Evolutionary conservation across 1,139 yeast species (phyloP), one percentile per base, ranked within the genome.

Genomic region (Yamadazyma blattariae): DNA sequence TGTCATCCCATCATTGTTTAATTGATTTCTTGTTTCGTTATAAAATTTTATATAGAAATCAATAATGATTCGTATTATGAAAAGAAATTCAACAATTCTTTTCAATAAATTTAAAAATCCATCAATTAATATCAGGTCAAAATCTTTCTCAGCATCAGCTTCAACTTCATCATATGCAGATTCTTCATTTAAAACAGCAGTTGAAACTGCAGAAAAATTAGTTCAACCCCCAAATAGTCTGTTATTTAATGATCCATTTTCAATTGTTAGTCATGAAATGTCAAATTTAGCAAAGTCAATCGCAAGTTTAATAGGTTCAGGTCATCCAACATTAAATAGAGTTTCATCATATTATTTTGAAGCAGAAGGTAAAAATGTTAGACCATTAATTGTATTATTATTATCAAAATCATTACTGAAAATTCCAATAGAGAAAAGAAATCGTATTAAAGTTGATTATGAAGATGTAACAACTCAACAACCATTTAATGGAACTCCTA

Each of bases 211-310:
- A 1, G 86, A 87, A 44, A 81, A 78, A 52, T 64, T 89, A 47
- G 96, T 89, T 11, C 84, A 85, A 44, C 96, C 96, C 0, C 62
- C 66, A 27, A 55, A 68, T 17, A 64, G 76, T 35, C 57, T 74
- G 34, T 69, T 72, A 29, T 67, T 68, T 48, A 57, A 59, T 38
- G 96, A 92, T 58, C 98, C 98, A 9, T 79, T 92, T 42, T 81
- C 94, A 11, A 75, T 90, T 34, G 98, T 92, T n/a, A 83, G 95
- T 30, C 84, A 85, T 49, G 98, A 92, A 55, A 92, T 92, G 98
- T 82, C 92, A 15, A 80, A 79, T 29, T 64, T 92, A 51, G 96
- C 96, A 22, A 78, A 78, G 54, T 88, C 89, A 52, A 94, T 92
- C 43, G 95, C 96, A 32, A 67, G 74, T 22, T 71, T 92, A 40